Percentiles rank a stretch among this genome's conserved stretches.
phyloP scores from a whole-genome alignment of 768 basidiomycete species.

The Lactarius akahatsu region DNA sequence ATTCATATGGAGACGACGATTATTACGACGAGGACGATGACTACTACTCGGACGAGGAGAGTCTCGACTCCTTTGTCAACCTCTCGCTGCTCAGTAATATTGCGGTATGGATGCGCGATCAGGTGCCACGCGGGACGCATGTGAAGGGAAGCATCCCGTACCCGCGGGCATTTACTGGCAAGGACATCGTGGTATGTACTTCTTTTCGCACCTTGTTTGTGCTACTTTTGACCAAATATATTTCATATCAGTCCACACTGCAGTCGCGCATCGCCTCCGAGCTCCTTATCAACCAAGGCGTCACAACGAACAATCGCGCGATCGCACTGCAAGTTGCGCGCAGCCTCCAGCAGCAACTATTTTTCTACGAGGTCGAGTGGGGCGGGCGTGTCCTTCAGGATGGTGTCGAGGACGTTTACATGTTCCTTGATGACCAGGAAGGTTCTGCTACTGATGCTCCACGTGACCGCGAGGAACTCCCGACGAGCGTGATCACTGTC shows the following conservation, averaged over 20 bases:
- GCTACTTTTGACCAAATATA: constrained; percentile 1
- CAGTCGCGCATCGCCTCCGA: constrained; percentile 86
- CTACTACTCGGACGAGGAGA: constrained; percentile 52
- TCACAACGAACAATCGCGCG: constrained; percentile 74
- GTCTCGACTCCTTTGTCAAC: constrained; percentile 80
- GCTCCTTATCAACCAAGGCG: constrained; percentile 69
- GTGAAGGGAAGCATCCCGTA: constrained; percentile 94
- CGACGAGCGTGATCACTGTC: constrained; percentile 87
- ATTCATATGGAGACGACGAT: constrained; percentile 46
- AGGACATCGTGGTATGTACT: constrained; percentile 82
- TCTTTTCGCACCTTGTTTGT: neutral
- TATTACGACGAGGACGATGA: constrained; percentile 47
- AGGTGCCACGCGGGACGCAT: constrained; percentile 82
- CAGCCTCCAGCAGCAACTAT: constrained; percentile 87
- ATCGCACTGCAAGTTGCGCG: constrained; percentile 86
- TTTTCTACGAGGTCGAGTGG: constrained; percentile 98
- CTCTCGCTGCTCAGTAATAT: constrained; percentile 85
- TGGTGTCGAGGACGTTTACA: constrained; percentile 90
- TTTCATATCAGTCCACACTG: constrained; percentile 68
- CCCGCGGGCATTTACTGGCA: constrained; percentile 88
- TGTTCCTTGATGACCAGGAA: constrained; percentile 83
- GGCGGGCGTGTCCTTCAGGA: constrained; percentile 78
- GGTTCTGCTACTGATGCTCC: constrained; percentile 54
- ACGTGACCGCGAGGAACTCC: constrained; percentile 68
- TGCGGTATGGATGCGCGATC: constrained; percentile 85